phyloP scores from a whole-genome alignment of 805 yeast genomes.

The Saturnispora ahearnii region DNA sequence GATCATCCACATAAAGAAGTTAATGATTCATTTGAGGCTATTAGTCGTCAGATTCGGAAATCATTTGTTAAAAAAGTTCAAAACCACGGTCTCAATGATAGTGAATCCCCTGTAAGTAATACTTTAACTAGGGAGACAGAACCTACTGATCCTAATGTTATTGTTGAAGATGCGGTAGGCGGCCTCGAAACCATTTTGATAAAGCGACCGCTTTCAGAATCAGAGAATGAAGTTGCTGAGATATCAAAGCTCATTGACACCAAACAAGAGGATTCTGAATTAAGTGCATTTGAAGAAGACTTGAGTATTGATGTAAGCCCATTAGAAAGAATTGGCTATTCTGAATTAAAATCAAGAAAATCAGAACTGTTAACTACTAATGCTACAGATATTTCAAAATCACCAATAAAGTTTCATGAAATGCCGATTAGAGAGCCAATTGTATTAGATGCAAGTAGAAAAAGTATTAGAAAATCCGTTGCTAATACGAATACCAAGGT shows the following conservation, averaged over 20 bases:
- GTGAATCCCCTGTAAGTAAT: background rate
- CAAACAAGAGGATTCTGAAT: constrained; percentile 17
- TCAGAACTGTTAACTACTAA: background rate
- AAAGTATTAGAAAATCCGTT: constrained; percentile 18
- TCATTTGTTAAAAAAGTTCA: constrained; percentile 22
- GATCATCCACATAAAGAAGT: background rate
- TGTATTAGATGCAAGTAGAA: constrained; percentile 22
- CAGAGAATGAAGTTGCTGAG: constrained; percentile 16
- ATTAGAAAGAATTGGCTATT: constrained; percentile 24
- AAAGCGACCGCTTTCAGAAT: background rate
- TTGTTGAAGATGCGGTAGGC: background rate
- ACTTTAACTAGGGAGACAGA: background rate
- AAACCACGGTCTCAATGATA: background rate
- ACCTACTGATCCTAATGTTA: constrained; percentile 4
- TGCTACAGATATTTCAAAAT: constrained; percentile 17
- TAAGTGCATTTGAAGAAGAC: constrained; percentile 20
- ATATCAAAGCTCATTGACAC: constrained; percentile 15
- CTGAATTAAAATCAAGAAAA: constrained; percentile 16
- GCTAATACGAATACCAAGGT: background rate
- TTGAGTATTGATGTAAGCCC: constrained; percentile 21
- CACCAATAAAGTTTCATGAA: constrained; percentile 27
- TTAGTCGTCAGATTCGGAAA: constrained; percentile 25
- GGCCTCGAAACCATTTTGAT: background rate
- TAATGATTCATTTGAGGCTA: constrained; percentile 25
- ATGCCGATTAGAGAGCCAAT: constrained; percentile 28